Percentiles rank a stretch among this genome's conserved stretches.
Evolutionary conservation across 345 rosid genomes (phyloP).

Genomic region (Salix arbutifolia): DNA sequence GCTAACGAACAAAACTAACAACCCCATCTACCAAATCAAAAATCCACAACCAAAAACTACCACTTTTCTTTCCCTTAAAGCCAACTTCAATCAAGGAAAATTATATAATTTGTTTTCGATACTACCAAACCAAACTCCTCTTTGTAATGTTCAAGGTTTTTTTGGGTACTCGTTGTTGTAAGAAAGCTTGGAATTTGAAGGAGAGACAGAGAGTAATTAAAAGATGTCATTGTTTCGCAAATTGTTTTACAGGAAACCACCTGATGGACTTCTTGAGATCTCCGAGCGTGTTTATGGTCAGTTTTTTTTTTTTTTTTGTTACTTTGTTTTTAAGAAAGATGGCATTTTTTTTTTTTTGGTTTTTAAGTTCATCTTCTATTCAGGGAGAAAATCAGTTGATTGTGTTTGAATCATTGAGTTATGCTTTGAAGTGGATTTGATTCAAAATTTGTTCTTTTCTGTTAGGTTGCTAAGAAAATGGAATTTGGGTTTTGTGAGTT

Average conservation of each 20-base stretch:
- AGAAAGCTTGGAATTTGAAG: not conserved
- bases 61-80: not conserved
- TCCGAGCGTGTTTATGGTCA: constrained; percentile 78
- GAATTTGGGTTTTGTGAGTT: not conserved
- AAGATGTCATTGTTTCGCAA: constrained; percentile 82
- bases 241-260: constrained; percentile 77
- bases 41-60: not conserved
- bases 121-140: not conserved
- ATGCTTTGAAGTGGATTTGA: not conserved
- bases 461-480: not conserved
- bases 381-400: not conserved
- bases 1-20: not conserved
- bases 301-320: constrained; percentile 9
- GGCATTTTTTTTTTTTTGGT: not conserved
- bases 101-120: not conserved
- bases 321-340: not conserved
- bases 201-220: not conserved
- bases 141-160: not conserved
- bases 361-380: not conserved
- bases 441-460: not conserved
- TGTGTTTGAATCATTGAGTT: not conserved
- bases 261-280: constrained; percentile 93
- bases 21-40: not conserved
- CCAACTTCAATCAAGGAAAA: not conserved
- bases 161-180: not conserved